phyloP scores from a whole-genome alignment of 1,284 basidiomycete species.

The Trametes pubescens region DNA sequence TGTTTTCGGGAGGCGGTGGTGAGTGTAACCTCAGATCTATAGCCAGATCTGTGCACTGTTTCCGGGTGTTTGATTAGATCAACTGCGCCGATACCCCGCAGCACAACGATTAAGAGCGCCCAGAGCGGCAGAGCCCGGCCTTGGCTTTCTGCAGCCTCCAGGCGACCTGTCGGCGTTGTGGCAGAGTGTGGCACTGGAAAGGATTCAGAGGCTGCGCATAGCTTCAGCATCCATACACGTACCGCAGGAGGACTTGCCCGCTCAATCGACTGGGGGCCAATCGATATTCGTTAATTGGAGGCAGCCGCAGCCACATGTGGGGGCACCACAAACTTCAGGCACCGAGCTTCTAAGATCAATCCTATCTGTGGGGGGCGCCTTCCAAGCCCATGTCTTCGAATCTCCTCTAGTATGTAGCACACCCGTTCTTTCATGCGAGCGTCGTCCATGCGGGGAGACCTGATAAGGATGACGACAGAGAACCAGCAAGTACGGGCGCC shows the following conservation, averaged over 20 bases:
- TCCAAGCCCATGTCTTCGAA: too few relatives aligned
- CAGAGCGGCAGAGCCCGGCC: not conserved
- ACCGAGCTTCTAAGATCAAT: too few relatives aligned
- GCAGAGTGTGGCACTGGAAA: not conserved
- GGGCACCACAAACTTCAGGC: too few relatives aligned
- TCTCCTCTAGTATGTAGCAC: too few relatives aligned
- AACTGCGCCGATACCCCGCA: not conserved
- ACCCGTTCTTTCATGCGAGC: too few relatives aligned
- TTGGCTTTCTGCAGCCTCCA: not conserved
- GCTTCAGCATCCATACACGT: not conserved
- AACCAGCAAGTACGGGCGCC: too few relatives aligned
- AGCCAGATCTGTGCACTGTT: conserved; percentile 7
- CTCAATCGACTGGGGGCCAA: not conserved
- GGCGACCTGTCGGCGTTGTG: not conserved
- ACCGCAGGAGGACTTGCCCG: not conserved
- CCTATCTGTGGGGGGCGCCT: too few relatives aligned
- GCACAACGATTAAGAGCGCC: conserved; percentile 3
- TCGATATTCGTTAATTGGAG: too few relatives aligned
- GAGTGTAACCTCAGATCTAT: conserved; percentile 8
- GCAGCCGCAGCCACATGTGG: too few relatives aligned
- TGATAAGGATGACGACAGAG: too few relatives aligned
- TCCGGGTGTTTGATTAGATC: conserved; percentile 19
- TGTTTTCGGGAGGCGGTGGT: conserved; percentile 18
- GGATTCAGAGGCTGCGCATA: not conserved
- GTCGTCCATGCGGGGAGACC: too few relatives aligned